Percentiles rank a stretch among this genome's conserved stretches.
These are phyloP conservation scores for Microdochium nivale DNA, from an alignment of 2,329 filamentous ascomycete genomes.

Conservation along the genomic window DNA sequence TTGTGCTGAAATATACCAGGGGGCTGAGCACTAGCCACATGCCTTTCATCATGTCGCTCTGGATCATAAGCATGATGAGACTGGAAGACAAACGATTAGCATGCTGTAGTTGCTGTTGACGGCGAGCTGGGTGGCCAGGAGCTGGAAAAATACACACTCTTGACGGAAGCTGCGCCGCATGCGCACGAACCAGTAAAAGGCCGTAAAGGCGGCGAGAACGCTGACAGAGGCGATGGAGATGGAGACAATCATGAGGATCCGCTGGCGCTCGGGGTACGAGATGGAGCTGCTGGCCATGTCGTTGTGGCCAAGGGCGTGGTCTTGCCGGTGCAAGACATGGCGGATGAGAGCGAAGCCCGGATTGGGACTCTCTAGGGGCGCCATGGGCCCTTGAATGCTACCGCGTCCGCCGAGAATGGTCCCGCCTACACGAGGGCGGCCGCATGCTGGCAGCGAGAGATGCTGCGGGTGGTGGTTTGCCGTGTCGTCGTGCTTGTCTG, in stretches of 20 bases:
- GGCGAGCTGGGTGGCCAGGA: neutral
- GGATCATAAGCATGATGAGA: conserved; percentile 65
- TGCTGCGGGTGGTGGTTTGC: neutral
- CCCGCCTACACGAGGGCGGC: neutral
- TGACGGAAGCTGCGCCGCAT: conserved; percentile 71
- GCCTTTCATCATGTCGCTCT: conserved; percentile 63
- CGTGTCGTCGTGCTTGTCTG: no score
- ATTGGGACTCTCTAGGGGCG: neutral
- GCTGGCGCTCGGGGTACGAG: neutral
- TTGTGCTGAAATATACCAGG: conserved; percentile 44
- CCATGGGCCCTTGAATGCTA: neutral
- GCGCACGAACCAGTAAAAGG: conserved; percentile 63
- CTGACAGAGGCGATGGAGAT: conserved; percentile 41
- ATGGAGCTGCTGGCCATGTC: neutral
- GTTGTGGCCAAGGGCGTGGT: neutral
- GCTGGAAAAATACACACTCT: conserved; percentile 40
- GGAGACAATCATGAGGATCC: conserved; percentile 27
- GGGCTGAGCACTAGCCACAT: conserved; percentile 61
- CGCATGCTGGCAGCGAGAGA: neutral
- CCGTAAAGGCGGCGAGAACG: conserved; percentile 42
- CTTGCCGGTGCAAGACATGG: neutral
- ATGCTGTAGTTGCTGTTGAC: neutral
- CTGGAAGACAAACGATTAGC: conserved; percentile 29
- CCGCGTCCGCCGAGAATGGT: neutral
- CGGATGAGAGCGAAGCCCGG: neutral